Percentiles rank a stretch among this genome's conserved stretches.
These are phyloP conservation scores for Coprinellus aureogranulatus DNA, from an alignment of 768 basidiomycete species.

Conservation along the genomic window DNA sequence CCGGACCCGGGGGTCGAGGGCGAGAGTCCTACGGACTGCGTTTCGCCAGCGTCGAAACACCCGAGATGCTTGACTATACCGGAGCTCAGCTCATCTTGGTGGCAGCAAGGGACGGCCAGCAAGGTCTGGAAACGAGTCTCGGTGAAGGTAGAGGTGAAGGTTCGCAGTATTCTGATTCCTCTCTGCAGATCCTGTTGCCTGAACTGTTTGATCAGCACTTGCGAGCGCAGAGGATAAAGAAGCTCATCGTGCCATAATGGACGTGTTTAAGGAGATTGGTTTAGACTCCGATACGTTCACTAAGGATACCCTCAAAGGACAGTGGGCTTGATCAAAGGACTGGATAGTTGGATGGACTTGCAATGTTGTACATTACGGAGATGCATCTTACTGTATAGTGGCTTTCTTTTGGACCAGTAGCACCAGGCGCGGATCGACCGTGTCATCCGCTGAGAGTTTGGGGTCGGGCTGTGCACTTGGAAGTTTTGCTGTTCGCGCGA, in stretches of 20 bases:
- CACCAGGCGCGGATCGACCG: no score
- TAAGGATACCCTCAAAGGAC: conserved; percentile 46
- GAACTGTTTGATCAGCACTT: conserved; percentile 31
- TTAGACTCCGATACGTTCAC: conserved; percentile 41
- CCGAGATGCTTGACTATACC: conserved; percentile 52
- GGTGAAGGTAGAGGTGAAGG: conserved; percentile 54
- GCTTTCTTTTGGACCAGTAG: no score
- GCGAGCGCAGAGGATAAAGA: conserved; percentile 38
- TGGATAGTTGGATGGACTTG: no score
- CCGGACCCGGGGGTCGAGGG: conserved; percentile 27
- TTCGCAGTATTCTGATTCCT: conserved; percentile 19
- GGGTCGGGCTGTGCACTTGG: no score
- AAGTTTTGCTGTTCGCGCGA: no score
- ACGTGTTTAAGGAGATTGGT: conserved; percentile 46
- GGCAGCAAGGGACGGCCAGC: conserved; percentile 46
- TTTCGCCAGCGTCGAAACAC: conserved; percentile 50
- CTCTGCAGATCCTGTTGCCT: neutral
- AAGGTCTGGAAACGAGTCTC: conserved; percentile 47
- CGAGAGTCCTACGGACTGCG: conserved; percentile 46
- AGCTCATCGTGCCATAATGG: conserved; percentile 33
- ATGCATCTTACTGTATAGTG: no score
- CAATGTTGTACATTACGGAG: no score
- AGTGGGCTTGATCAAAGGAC: conserved; percentile 48
- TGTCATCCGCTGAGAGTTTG: no score
- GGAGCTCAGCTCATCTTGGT: conserved; percentile 57